phyloP scores from a whole-genome alignment of 768 basidiomycete species.

The Suillus hirtellus region DNA sequence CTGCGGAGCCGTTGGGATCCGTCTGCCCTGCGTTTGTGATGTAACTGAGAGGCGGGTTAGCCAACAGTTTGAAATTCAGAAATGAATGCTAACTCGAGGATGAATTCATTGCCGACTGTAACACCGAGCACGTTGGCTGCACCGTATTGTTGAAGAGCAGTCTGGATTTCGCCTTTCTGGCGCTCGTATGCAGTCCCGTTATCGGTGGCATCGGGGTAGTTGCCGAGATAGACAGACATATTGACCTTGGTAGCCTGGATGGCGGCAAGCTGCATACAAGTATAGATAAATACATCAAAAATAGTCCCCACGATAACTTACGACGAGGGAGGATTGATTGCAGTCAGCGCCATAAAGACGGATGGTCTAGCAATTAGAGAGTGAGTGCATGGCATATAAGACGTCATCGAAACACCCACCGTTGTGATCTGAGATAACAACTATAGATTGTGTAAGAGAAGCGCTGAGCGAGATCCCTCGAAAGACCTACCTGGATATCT shows the following conservation, averaged over 20 bases:
- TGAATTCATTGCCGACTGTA: conserved; percentile 92
- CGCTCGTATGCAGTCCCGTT: conserved; percentile 66
- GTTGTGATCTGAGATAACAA: conserved; percentile 85
- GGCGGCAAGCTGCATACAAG: conserved; percentile 64
- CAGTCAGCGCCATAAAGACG: conserved; percentile 89
- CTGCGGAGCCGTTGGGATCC: conserved; percentile 59
- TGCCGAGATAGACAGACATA: conserved; percentile 77
- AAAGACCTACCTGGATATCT: conserved; percentile 64
- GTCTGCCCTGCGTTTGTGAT: conserved; percentile 47
- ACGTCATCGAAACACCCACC: conserved; percentile 22
- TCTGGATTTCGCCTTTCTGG: conserved; percentile 67
- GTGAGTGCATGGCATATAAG: conserved; percentile 8
- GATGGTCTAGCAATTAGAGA: conserved; percentile 43
- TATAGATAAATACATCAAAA: not conserved
- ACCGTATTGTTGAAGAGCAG: conserved; percentile 77
- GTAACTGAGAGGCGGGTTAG: conserved; percentile 44
- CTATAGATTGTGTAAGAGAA: conserved; percentile 35
- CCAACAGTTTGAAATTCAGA: conserved; percentile 7
- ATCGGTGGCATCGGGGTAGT: conserved; percentile 64
- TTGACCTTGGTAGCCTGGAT: conserved; percentile 89
- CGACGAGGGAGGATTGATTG: conserved; percentile 76
- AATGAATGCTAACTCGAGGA: conserved; percentile 61
- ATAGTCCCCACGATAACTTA: conserved; percentile 32
- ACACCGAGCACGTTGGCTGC: conserved; percentile 73
- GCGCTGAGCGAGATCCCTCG: conserved; percentile 2